Conservation (phyloP, 441 rosid species). For the Jatropha podagrica region DNA sequence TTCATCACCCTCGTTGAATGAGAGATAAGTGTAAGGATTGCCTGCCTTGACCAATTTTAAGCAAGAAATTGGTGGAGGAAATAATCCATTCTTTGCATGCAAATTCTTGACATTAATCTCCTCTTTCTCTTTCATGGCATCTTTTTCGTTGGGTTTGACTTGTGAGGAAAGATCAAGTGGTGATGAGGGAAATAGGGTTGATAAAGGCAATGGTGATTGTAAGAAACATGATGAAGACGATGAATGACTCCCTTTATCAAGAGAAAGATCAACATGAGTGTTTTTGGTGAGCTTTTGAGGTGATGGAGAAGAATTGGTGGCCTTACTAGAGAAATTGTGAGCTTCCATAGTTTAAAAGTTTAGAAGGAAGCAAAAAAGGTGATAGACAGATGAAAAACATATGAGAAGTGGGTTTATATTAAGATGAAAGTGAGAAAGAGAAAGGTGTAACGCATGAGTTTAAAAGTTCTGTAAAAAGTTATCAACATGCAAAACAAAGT, state of each 20-base stretch:
- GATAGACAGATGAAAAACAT: neutral
- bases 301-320: neutral
- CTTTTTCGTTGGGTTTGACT: neutral
- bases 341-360: slow-evolving; percentile 7
- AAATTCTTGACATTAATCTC: neutral
- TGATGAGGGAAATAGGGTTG: neutral
- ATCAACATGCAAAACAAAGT: too few relatives aligned
- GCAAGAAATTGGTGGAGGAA: slow-evolving; percentile 29
- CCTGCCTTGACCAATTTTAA: slow-evolving; percentile 8
- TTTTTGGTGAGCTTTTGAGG: neutral
- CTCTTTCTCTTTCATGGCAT: neutral
- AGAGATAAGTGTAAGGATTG: slow-evolving; percentile 1
- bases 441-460: neutral
- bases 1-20: neutral
- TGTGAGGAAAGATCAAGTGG: neutral
- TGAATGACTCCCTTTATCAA: neutral
- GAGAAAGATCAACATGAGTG: neutral
- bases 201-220: neutral
- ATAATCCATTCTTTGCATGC: neutral
- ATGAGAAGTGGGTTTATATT: neutral
- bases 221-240: neutral
- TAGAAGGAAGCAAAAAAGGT: neutral
- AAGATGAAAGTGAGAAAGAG: neutral
- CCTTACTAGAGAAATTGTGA: neutral
- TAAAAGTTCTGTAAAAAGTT: neutral